Base-by-base conservation (phyloP, 1,284 basidiomycete species). In the Vanrija sp. region DNA sequence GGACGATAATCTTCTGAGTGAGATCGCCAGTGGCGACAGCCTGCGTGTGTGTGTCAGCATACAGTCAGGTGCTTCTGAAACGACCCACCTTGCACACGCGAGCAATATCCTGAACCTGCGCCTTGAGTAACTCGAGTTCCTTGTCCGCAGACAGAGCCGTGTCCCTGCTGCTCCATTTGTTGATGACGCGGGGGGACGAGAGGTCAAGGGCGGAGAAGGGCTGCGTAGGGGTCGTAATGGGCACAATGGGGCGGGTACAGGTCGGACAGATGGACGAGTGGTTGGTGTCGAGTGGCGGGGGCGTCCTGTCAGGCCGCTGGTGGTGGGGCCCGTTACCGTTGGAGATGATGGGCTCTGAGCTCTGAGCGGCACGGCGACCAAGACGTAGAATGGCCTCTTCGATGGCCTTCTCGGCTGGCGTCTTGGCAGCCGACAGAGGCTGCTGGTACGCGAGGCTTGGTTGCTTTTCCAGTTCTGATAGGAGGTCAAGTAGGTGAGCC, bases 21-120 rank as follows among this genome's bases (percentile, higher is more conserved):
- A 98, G 78, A 74, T 98, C 95, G 29, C 94, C 94, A 21, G 86
- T 83, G 0, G 95, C 95, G 62, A 98, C 94, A 19, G 94, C 94
- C 75, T 79, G 53, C 18, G 18, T 26, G 52, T 57, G 28, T 46
- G 21, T 46, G 45, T 14, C 12, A 29, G 47, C 25, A n/a, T 14
- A 5, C 38, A 23, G 14, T 25, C 34, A 2, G 12, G 28, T 23
- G 9, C 14, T 7, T 23, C 6, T 44, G 6, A 6, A 3, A 10
- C 10, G 9, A 62, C 71, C 12, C 42, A 78, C 77, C 66, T 93
- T 93, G 78, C 94, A 97, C 29, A 98, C 94, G 39, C 92, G 82
- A 43, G 88, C 87, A 64, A 91, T 89, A 72, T 94, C 91, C 78
- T 91, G 87, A 2, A 94, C 89, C 78, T 93, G 90, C 19, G 88